Conservation (phyloP, 1,284 basidiomycete species). For the Boletellus sp. region DNA sequence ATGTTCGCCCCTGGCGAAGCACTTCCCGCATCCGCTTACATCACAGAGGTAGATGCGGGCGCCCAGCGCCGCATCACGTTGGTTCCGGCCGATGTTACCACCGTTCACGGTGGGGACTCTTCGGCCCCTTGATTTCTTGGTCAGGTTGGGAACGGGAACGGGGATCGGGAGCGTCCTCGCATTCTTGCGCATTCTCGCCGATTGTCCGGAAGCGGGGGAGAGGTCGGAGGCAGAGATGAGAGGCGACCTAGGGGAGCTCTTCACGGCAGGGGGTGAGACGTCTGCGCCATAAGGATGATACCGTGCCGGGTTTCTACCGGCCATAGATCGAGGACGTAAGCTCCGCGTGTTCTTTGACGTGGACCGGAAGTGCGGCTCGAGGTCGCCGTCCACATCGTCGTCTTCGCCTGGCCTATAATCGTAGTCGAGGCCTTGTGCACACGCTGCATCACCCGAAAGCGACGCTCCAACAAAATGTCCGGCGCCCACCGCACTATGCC, state of each 20-base stretch:
- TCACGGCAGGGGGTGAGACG: slow-evolving; percentile 32
- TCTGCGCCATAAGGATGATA: slow-evolving; percentile 32
- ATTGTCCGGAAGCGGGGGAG: slow-evolving; percentile 23
- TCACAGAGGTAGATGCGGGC: slow-evolving; percentile 66
- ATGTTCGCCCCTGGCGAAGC: slow-evolving; percentile 63
- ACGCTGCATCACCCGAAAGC: slow-evolving; percentile 28
- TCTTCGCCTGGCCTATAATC: slow-evolving; percentile 30
- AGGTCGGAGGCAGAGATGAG: slow-evolving; percentile 28
- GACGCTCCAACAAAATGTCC: slow-evolving; percentile 20
- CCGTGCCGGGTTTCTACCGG: slow-evolving; percentile 33
- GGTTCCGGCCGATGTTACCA: slow-evolving; percentile 18
- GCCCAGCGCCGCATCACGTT: slow-evolving; percentile 38
- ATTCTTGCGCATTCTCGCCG: slow-evolving; percentile 36
- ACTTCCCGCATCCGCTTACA: slow-evolving; percentile 74
- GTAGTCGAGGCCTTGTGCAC: slow-evolving; percentile 24
- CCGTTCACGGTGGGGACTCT: slow-evolving; percentile 58
- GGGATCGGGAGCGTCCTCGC: slow-evolving; percentile 50
- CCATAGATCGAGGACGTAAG: slow-evolving; percentile 36
- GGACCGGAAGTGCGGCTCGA: slow-evolving; percentile 29
- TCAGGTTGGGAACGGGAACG: slow-evolving; percentile 66
- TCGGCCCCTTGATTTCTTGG: slow-evolving; percentile 68
- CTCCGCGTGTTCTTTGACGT: slow-evolving; percentile 38
- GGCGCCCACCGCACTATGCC: slow-evolving; percentile 30
- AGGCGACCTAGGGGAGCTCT: slow-evolving; percentile 31
- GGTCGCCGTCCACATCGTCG: slow-evolving; percentile 33